phyloP scores from a whole-genome alignment of 495 filamentous ascomycete species.

The Penicillium steckii region DNA sequence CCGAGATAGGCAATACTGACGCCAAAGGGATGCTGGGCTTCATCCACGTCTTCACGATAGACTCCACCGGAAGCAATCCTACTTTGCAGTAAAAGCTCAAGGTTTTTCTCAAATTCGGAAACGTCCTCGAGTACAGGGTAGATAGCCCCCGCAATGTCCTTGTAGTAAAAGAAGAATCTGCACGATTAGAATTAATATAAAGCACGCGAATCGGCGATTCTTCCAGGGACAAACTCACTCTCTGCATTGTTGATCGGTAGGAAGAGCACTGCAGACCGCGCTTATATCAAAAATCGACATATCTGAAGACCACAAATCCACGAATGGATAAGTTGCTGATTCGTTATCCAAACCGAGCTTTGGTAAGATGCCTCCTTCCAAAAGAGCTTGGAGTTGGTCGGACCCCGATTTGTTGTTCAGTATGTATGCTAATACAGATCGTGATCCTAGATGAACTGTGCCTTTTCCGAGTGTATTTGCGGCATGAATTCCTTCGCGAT shows the following conservation, averaged over 20 bases:
- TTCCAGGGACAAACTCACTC: slow-evolving; percentile 45
- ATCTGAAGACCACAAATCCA: slow-evolving; percentile 59
- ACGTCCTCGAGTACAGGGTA: slow-evolving; percentile 79
- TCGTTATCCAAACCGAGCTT: slow-evolving; percentile 82
- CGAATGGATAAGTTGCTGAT: slow-evolving; percentile 76
- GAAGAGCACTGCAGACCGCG: slow-evolving; percentile 70
- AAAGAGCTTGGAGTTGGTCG: slow-evolving; percentile 62
- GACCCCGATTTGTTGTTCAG: slow-evolving; percentile 61
- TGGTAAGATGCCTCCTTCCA: slow-evolving; percentile 76
- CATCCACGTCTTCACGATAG: slow-evolving; percentile 34
- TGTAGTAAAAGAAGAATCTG: slow-evolving; percentile 73
- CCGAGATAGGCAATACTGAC: slow-evolving; percentile 64
- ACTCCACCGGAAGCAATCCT: slow-evolving; percentile 50
- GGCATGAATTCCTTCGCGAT: slow-evolving; percentile 55
- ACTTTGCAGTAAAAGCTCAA: slow-evolving; percentile 67
- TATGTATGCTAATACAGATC: slow-evolving; percentile 59
- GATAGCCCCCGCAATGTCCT: slow-evolving; percentile 78
- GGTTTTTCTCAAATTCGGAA: slow-evolving; percentile 63
- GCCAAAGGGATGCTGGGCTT: slow-evolving; percentile 50
- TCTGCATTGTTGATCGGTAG: slow-evolving; percentile 61
- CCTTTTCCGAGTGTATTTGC: slow-evolving; percentile 53
- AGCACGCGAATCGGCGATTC: background rate
- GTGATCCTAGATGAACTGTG: slow-evolving; percentile 57
- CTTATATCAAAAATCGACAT: slow-evolving; percentile 71
- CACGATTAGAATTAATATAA: slow-evolving; percentile 1